These are phyloP conservation scores for Russula dissimulans DNA, from an alignment of 768 basidiomycete genomes.

Conservation along the genomic window DNA sequence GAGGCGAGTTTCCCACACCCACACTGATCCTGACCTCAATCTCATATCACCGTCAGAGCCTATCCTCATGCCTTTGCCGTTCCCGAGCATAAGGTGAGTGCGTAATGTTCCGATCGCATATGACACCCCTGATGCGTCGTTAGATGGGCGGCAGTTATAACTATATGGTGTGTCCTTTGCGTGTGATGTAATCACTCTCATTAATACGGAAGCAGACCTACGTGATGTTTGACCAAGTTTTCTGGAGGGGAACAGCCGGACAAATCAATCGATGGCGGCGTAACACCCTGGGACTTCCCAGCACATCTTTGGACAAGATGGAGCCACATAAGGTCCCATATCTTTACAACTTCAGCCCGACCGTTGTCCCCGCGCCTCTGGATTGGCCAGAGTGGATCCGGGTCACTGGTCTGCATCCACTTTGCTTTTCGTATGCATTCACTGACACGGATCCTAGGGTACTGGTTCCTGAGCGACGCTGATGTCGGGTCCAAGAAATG, in stretches of 20 bases:
- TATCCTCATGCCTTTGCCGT: conserved; percentile 99
- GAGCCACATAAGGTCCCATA: conserved; percentile 97
- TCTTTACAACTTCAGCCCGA: conserved; percentile 93
- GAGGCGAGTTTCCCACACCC: conserved; percentile 35
- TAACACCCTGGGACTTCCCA: conserved; percentile 60
- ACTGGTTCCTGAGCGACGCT: conserved; percentile 95
- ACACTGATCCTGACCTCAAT: not conserved
- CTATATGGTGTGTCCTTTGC: conserved; percentile 66
- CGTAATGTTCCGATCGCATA: conserved; percentile 7
- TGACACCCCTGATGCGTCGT: conserved; percentile 1
- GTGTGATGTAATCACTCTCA: conserved; percentile 5
- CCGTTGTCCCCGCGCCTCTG: conserved; percentile 82
- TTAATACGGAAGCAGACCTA: conserved; percentile 49
- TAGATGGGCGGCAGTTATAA: conserved; percentile 97
- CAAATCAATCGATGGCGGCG: conserved; percentile 94
- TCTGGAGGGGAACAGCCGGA: conserved; percentile 90
- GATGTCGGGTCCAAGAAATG: conserved; percentile 86
- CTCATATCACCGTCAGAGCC: conserved; percentile 42
- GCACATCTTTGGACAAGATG: conserved; percentile 89
- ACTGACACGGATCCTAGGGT: conserved; percentile 42
- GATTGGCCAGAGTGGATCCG: conserved; percentile 99
- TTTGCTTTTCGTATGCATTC: not conserved
- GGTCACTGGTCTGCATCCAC: conserved; percentile 52
- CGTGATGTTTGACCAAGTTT: conserved; percentile 96
- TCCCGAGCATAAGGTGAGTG: conserved; percentile 86